These are phyloP conservation scores for Trichosanthes cucumerina DNA, from an alignment of 306 rosid genomes.

Conservation along the genomic window DNA sequence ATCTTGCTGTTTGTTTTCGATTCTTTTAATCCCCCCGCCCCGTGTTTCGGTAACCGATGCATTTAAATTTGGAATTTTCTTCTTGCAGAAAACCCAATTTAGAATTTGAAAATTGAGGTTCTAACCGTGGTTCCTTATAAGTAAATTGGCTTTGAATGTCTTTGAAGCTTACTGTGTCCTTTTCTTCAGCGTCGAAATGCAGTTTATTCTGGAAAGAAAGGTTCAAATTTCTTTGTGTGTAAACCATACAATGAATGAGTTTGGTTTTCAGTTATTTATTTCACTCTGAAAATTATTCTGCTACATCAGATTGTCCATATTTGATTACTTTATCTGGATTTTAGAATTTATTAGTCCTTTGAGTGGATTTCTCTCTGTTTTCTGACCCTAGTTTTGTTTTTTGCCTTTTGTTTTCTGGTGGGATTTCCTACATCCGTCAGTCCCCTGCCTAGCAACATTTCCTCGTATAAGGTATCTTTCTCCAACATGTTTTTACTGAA, in stretches of 20 bases:
- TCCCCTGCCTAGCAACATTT: conserved; percentile 74
- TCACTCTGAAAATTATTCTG: not conserved
- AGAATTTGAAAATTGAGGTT: not conserved
- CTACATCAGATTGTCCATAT: not conserved
- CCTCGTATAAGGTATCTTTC: conserved; percentile 85
- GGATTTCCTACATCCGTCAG: conserved; percentile 28
- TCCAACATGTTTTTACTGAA: conserved; percentile 9
- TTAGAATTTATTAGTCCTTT: not conserved
- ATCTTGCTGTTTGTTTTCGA: not conserved
- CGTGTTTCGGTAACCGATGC: not conserved
- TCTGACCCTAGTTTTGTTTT: conserved; percentile 10
- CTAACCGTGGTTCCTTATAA: not conserved
- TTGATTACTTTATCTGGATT: not conserved
- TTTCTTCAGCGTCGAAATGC: not conserved
- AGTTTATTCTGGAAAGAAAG: not conserved
- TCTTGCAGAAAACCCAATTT: not conserved
- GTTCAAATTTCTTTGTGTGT: not conserved
- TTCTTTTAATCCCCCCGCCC: not conserved
- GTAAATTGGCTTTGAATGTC: not conserved
- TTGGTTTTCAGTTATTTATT: not conserved
- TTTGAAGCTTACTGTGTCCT: not conserved
- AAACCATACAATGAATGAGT: not conserved
- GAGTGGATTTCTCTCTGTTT: not conserved
- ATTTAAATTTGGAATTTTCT: not conserved
- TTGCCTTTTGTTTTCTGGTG: not conserved